These are phyloP conservation scores for Populus euphratica DNA, from an alignment of 345 rosid genomes.

Conservation along the genomic window DNA sequence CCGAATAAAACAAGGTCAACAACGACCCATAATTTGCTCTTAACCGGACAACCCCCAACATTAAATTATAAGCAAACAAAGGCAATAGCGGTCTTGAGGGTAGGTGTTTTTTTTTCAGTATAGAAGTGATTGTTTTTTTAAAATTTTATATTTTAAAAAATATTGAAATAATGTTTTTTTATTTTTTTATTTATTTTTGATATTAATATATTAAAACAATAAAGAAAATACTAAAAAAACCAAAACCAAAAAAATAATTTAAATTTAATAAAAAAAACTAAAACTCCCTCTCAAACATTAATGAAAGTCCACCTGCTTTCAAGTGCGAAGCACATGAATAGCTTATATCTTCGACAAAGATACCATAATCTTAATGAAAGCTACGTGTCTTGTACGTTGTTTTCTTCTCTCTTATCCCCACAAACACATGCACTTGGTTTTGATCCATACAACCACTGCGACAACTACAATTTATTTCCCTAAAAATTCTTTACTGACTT, in stretches of 20 bases:
- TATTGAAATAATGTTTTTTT: too few species aligned
- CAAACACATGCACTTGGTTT: background rate
- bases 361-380: constrained; percentile 31
- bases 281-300: too few species aligned
- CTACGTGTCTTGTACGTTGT: constrained; percentile 33
- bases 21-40: background rate
- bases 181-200: too few species aligned
- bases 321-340: constrained; percentile 16
- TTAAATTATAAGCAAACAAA: background rate
- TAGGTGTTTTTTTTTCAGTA: too few species aligned
- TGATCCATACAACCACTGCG: background rate
- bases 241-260: fast-evolving
- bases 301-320: background rate
- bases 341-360: constrained; percentile 32
- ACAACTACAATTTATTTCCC: constrained; percentile 5
- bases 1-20: background rate
- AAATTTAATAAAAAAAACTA: too few species aligned
- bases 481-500: constrained; percentile 4
- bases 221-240: too few species aligned
- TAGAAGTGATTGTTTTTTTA: too few species aligned
- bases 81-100: background rate
- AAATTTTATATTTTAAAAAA: too few species aligned
- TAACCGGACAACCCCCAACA: too few species aligned
- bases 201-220: too few species aligned
- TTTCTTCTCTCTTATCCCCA: constrained; percentile 29